A percentile compares a stretch with the other conserved stretches of the same genome.
phyloP scores from a whole-genome alignment of 139 green algal species.

The Edaphochlamys debaryana region DNA sequence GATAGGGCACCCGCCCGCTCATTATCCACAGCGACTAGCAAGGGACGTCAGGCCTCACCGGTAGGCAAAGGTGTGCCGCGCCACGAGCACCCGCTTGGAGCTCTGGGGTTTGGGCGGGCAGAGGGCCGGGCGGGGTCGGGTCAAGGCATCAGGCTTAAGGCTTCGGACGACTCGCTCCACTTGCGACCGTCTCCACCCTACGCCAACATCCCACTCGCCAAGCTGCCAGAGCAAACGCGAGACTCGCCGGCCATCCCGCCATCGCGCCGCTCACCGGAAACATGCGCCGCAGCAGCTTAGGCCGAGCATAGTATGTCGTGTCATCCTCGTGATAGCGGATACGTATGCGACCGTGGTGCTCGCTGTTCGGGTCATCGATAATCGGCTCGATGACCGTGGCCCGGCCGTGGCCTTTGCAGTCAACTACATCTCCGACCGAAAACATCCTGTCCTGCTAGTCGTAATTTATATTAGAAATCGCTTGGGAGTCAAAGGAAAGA shows the following conservation, averaged over 20 bases:
- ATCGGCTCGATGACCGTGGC: slow-evolving; percentile 1
- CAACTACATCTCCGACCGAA: slow-evolving; percentile 24
- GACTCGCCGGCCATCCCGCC: not conserved
- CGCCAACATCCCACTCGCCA: too few species aligned
- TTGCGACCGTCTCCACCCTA: too few species aligned
- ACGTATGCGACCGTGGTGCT: not conserved
- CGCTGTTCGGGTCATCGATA: not conserved
- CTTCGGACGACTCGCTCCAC: too few species aligned
- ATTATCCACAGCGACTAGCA: too few species aligned
- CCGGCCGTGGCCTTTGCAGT: slow-evolving; percentile 9
- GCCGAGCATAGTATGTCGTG: slow-evolving; percentile 3
- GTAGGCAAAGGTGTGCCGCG: slow-evolving; percentile 20
- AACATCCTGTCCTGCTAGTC: too few species aligned
- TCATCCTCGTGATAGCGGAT: slow-evolving; percentile 32
- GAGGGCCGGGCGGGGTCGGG: too few species aligned
- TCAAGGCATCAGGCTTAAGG: too few species aligned
- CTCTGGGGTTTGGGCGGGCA: not conserved
- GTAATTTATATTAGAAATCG: too few species aligned
- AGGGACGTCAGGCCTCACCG: not conserved
- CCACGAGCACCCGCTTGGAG: slow-evolving; percentile 3
- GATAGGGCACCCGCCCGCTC: too few species aligned
- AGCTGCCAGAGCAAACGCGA: too few species aligned
- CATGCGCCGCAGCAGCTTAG: not conserved
- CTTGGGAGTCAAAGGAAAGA: too few species aligned
- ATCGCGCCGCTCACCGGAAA: not conserved